A percentile compares a stretch with the other conserved stretches of the same genome.
phyloP scores from a whole-genome alignment of 371 early-diverging fungal species.

The Umbelopsis sp. region DNA sequence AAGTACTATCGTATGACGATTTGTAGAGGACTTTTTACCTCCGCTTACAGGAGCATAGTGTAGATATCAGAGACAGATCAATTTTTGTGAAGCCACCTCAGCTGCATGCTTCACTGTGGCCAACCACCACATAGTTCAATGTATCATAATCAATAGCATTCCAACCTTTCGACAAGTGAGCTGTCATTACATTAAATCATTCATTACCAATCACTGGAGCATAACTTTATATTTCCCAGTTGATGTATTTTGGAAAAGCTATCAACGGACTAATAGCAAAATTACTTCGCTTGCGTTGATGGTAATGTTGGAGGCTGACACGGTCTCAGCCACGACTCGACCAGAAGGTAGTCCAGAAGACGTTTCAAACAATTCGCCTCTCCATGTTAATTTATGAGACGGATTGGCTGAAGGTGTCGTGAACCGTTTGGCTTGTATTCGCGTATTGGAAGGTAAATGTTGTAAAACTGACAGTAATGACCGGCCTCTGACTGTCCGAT shows the following conservation, averaged over 20 bases:
- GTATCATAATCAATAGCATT: slow-evolving; percentile 16
- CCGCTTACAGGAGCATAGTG: not conserved
- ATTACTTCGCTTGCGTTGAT: not conserved
- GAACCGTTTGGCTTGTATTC: not conserved
- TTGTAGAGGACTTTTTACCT: not conserved
- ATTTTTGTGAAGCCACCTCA: not conserved
- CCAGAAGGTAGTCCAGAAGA: not conserved
- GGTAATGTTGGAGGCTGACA: not conserved
- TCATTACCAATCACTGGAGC: not conserved
- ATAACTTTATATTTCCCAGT: not conserved
- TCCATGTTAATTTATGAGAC: not conserved
- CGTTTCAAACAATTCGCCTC: not conserved
- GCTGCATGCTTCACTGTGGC: not conserved
- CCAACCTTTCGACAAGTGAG: not conserved
- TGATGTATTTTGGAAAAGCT: too few relatives aligned
- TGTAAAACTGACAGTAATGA: not conserved
- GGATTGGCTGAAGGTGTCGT: not conserved
- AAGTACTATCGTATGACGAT: slow-evolving; percentile 20
- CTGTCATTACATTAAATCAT: not conserved
- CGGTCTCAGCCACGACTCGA: not conserved
- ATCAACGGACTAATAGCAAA: not conserved
- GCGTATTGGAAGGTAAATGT: not conserved
- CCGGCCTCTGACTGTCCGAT: not conserved
- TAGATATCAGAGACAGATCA: slow-evolving; percentile 3
- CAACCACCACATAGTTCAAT: not conserved